phyloP scores from a whole-genome alignment of 2,329 filamentous ascomycete species.

The Clarireedia homoeocarpa region DNA sequence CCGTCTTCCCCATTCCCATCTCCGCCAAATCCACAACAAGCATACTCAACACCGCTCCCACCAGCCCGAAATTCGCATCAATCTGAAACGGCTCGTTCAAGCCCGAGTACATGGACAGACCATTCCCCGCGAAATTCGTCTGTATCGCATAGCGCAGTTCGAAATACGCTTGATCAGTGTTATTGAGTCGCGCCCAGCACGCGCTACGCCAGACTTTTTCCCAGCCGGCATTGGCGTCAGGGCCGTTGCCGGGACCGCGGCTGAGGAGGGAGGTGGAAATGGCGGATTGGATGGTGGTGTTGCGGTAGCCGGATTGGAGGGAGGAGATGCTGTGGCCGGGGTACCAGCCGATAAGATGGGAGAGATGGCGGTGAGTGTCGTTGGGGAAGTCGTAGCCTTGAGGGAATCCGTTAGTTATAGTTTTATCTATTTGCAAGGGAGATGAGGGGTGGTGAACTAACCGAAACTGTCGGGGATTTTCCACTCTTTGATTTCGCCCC shows the following conservation, averaged over 20 bases:
- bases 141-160: conserved; percentile 41
- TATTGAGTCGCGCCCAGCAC: conserved; percentile 47
- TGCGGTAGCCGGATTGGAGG: conserved; percentile 35
- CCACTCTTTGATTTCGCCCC: conserved; percentile 43
- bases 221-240: conserved; percentile 48
- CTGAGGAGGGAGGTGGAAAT: conserved; percentile 38
- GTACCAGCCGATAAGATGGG: conserved; percentile 48
- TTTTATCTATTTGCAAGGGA: conserved; percentile 35
- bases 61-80: conserved; percentile 49
- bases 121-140: conserved; percentile 43
- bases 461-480: conserved; percentile 31
- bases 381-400: conserved; percentile 30
- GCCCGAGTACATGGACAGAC: conserved; percentile 43
- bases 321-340: conserved; percentile 44
- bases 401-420: too few species aligned
- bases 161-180: conserved; percentile 40
- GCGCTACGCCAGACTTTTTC: conserved; percentile 50
- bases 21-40: conserved; percentile 41
- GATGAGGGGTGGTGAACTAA: conserved; percentile 36
- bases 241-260: conserved; percentile 38
- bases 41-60: conserved; percentile 43
- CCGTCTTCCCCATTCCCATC: conserved; percentile 17
- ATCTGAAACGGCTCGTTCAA: conserved; percentile 45
- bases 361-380: conserved; percentile 45
- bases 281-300: conserved; percentile 36